Evolutionary conservation across 2,329 filamentous ascomycete genomes (phyloP), one percentile per base, ranked within the genome.

Genomic region (Fusarium chlamydosporum): DNA sequence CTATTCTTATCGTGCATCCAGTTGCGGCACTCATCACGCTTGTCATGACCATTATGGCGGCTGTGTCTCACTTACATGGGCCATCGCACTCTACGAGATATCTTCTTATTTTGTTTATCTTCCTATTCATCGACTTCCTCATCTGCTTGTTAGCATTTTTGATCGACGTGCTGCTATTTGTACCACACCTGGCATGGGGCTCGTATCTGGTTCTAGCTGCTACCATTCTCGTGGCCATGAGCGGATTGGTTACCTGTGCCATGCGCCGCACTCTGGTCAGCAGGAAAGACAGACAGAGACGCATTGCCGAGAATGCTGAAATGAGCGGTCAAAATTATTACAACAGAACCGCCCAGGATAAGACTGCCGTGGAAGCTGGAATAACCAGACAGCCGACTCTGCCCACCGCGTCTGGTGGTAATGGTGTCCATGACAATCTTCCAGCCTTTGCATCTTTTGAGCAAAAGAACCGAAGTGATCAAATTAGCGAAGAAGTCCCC

Each of bases 311-410:
- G 79, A 97, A 98, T 77, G 93, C 94, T 9, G 94, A 98, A 77
- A 98, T 98, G 94, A 98, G 92, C 77, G 95, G 95, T 29, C 90
- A 96, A 74, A 96, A 94, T 76, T 97, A 91, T 78, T 97, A 96
- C 80, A 91, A 90, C 74, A 86, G 90, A 61, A 88, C 91, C 79
- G 85, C 82, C 37, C 84, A 88, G 65, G 80, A 82, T 50, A 85
- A 88, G 64, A 74, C 79, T 40, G 74, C 79, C 38, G 77, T 79
- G 6, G 77, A 80, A 37, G 77, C 80, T 4, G 77, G 80, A 3
- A 64, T 74, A 45, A 76, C 81, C 33, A 80, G 84, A 66, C 85
- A 91, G 66, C 86, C 89, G 9, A 88, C 88, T 20, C 80, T 89
- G 54, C 86, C 89, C 10, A 80, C 86, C 45, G 78, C 88, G 23